These are phyloP conservation scores for Inonotus hispidus DNA, from an alignment of 1,284 basidiomycete species.

Conservation along the genomic window DNA sequence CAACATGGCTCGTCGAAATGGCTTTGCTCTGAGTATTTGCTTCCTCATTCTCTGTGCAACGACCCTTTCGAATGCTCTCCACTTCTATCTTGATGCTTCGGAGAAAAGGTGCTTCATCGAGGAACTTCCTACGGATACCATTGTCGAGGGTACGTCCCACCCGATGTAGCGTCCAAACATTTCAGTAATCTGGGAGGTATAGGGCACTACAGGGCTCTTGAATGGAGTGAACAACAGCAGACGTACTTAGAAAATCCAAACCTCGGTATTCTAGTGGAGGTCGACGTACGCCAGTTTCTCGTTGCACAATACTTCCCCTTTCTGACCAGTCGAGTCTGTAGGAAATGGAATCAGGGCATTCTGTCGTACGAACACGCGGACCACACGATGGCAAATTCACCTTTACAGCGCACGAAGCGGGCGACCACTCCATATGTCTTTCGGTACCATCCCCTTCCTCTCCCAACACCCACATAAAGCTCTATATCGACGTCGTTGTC, in stretches of 20 bases:
- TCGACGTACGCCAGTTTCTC: slow-evolving; percentile 61
- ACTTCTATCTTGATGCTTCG: slow-evolving; percentile 90
- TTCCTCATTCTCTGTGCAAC: background rate
- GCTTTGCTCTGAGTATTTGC: background rate
- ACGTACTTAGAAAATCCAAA: slow-evolving; percentile 70
- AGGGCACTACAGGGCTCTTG: slow-evolving; percentile 92
- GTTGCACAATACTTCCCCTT: slow-evolving; percentile 19
- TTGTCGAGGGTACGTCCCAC: slow-evolving; percentile 77
- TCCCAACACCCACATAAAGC: slow-evolving; percentile 81
- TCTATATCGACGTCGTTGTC: slow-evolving; percentile 92
- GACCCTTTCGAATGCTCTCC: slow-evolving; percentile 46
- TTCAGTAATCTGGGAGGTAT: slow-evolving; percentile 12
- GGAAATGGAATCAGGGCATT: slow-evolving; percentile 74
- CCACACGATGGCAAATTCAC: slow-evolving; percentile 91
- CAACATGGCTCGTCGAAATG: background rate
- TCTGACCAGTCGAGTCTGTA: slow-evolving; percentile 28
- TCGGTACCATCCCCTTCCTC: slow-evolving; percentile 81
- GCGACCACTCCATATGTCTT: slow-evolving; percentile 96
- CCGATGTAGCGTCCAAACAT: background rate
- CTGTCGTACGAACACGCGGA: slow-evolving; percentile 84
- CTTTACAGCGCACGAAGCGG: slow-evolving; percentile 94
- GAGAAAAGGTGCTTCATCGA: slow-evolving; percentile 95
- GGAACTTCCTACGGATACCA: slow-evolving; percentile 94
- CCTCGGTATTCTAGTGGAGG: slow-evolving; percentile 86
- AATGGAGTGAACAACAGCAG: slow-evolving; percentile 79